Conservation (phyloP, 2,329 filamentous ascomycete species). For the Bipolaris zeicola region DNA sequence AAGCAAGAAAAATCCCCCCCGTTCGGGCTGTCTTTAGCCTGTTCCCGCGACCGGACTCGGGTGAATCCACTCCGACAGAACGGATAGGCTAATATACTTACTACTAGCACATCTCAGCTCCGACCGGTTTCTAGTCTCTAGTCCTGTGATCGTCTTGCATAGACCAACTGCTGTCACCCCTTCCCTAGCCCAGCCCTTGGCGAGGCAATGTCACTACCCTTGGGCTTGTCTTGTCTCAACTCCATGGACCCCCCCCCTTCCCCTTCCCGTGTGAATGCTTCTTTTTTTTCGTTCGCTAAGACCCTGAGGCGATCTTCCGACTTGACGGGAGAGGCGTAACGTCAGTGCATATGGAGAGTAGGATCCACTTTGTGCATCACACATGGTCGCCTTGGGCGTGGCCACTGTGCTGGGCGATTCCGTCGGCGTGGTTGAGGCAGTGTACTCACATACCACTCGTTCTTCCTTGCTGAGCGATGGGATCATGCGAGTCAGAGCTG, state of each 20-base stretch:
- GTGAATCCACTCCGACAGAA: conserved; percentile 7
- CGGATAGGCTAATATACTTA: conserved; percentile 5
- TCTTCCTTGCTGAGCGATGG: conserved; percentile 1
- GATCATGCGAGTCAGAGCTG: background rate
- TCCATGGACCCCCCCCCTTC: background rate
- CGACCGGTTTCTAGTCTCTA: conserved; percentile 1
- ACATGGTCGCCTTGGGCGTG: background rate
- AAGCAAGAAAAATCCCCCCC: background rate
- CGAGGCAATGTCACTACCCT: too few species aligned
- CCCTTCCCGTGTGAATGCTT: too few species aligned
- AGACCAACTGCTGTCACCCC: conserved; percentile 2
- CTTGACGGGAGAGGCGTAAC: background rate
- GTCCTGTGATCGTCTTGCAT: conserved; percentile 3
- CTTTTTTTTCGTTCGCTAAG: background rate
- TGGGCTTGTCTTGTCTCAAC: conserved; percentile 4
- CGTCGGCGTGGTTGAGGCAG: background rate
- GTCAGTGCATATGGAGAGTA: background rate
- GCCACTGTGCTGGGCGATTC: background rate
- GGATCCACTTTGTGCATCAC: background rate
- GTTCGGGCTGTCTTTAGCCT: conserved; percentile 4
- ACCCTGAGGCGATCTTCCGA: background rate
- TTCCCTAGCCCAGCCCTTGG: too few species aligned
- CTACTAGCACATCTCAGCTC: background rate
- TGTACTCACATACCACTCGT: background rate
- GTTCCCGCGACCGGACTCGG: conserved; percentile 8